Evolutionary conservation across 2,329 filamentous ascomycete genomes (phyloP).

Genomic region (Aureobasidium uvarum): DNA sequence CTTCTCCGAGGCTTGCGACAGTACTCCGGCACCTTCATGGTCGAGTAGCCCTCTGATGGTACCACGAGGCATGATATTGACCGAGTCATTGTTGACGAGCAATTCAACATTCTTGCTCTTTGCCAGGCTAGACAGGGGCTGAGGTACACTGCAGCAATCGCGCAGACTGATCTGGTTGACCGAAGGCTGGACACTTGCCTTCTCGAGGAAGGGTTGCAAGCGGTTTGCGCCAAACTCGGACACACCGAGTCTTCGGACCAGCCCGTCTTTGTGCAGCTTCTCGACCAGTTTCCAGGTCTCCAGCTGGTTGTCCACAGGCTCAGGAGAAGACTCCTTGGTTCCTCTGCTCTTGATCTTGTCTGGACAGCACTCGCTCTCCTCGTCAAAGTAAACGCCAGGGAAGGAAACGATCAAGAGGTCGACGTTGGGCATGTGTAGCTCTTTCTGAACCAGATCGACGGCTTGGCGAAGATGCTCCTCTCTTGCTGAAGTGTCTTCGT

Average conservation of each 20-base stretch:
- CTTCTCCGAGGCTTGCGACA: conserved; percentile 59
- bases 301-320: conserved; percentile 61
- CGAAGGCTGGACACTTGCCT: conserved; percentile 68
- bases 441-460: conserved; percentile 73
- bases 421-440: conserved; percentile 71
- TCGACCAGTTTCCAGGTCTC: conserved; percentile 71
- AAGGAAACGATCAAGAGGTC: conserved; percentile 92
- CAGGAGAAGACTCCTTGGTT: conserved; percentile 49
- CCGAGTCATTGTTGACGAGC: conserved; percentile 91
- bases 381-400: conserved; percentile 89
- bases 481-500: conserved; percentile 47
- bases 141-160: conserved; percentile 94
- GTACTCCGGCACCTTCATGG: conserved; percentile 68
- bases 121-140: conserved; percentile 79
- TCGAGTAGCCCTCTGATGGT: conserved; percentile 83
- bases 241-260: conserved; percentile 74
- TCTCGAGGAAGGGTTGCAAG: conserved; percentile 70
- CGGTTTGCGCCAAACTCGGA: conserved; percentile 89
- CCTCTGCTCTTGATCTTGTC: conserved; percentile 53
- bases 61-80: conserved; percentile 81
- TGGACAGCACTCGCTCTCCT: conserved; percentile 76
- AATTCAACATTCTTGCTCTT: conserved; percentile 80
- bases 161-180: conserved; percentile 96
- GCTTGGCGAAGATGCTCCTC: conserved; percentile 73
- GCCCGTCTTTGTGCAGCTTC: conserved; percentile 65